These are phyloP conservation scores for Bolboschoenus planiculmis DNA, from an alignment of 176 grass and related monocot genomes.

Conservation along the genomic window DNA sequence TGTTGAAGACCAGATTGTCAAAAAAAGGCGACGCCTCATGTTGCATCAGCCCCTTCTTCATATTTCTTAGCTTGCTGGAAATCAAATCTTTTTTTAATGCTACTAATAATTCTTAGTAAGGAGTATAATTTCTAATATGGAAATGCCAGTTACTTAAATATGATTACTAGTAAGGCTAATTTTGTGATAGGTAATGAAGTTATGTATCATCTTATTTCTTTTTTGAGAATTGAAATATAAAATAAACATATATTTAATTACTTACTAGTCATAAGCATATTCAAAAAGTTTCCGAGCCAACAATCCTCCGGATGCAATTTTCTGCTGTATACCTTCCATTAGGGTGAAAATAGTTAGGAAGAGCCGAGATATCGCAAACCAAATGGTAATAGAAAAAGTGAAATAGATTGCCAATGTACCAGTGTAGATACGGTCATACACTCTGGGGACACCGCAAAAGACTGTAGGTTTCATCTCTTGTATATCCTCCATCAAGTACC, in stretches of 20 bases:
- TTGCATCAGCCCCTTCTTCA: slow-evolving; percentile 72
- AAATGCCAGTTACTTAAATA: neutral
- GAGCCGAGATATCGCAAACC: neutral
- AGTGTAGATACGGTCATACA: slow-evolving; percentile 91
- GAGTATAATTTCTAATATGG: neutral
- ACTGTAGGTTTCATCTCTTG: slow-evolving; percentile 83
- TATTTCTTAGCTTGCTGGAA: slow-evolving; percentile 63
- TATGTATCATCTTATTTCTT: neutral
- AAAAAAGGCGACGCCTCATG: slow-evolving; percentile 92
- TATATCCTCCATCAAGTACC: slow-evolving; percentile 88
- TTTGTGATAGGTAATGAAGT: neutral
- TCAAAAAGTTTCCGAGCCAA: slow-evolving; percentile 62
- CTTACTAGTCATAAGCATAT: slow-evolving; percentile 90
- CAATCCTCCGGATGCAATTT: slow-evolving; percentile 69
- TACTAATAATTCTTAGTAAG: neutral
- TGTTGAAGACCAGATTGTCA: slow-evolving; percentile 78
- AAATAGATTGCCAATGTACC: slow-evolving; percentile 29
- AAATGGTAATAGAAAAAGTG: neutral
- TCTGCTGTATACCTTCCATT: slow-evolving; percentile 74
- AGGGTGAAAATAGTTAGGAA: neutral
- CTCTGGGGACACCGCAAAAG: slow-evolving; percentile 90
- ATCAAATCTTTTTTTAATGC: neutral
- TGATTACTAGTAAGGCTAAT: neutral
- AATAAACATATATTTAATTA: neutral
- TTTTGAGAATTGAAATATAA: neutral